These are phyloP conservation scores for Penicillium sp. DNA, from an alignment of 2,329 filamentous ascomycete species.

Conservation along the genomic window DNA sequence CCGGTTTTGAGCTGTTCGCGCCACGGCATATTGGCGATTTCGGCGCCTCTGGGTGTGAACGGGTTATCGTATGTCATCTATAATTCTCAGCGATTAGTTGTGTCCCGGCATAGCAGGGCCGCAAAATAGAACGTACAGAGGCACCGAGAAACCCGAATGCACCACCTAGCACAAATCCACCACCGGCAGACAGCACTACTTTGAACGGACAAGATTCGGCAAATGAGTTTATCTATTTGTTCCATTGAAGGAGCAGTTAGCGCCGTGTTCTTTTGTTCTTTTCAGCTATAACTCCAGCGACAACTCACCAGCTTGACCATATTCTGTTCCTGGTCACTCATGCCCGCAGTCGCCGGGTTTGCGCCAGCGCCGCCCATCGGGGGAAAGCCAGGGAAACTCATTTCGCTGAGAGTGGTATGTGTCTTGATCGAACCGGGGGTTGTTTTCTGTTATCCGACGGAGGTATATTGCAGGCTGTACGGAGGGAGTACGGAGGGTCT, in stretches of 20 bases:
- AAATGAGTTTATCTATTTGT: conserved; percentile 65
- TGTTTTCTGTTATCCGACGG: background rate
- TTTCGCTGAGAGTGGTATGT: conserved; percentile 14
- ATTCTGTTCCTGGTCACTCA: conserved; percentile 45
- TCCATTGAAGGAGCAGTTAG: background rate
- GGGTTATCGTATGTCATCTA: conserved; percentile 99
- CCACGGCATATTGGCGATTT: conserved; percentile 65
- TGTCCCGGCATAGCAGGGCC: background rate
- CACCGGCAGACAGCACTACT: conserved; percentile 81
- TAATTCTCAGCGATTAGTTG: background rate
- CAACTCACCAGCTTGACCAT: conserved; percentile 32
- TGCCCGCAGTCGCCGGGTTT: conserved; percentile 28
- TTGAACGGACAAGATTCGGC: conserved; percentile 95
- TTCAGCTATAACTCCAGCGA: background rate
- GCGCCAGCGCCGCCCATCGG: conserved; percentile 27
- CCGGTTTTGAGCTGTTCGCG: conserved; percentile 78
- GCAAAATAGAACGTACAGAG: conserved; percentile 59
- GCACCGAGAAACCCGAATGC: conserved; percentile 98
- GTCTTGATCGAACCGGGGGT: background rate
- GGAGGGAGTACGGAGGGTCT: no score
- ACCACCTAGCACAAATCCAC: conserved; percentile 91
- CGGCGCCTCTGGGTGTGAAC: conserved; percentile 57
- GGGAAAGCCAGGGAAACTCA: conserved; percentile 35
- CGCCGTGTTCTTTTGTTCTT: background rate
- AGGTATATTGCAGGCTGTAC: background rate